Evolutionary conservation across 2,329 filamentous ascomycete species (phyloP).

Genomic region (Penicillium sp.): DNA sequence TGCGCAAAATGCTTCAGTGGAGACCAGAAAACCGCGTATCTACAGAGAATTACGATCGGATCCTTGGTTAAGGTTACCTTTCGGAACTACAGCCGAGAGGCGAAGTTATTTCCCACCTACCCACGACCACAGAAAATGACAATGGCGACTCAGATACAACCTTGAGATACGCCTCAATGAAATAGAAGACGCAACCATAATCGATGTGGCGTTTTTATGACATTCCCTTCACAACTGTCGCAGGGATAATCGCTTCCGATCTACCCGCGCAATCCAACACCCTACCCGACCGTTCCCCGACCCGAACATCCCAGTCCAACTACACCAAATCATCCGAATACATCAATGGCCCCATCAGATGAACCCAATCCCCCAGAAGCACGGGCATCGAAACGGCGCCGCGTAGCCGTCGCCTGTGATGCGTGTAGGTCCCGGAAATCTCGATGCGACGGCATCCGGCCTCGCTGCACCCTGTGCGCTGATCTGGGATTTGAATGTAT

Average conservation of each 20-base stretch:
- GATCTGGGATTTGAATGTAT: conserved; percentile 46
- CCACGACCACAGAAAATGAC: too few species aligned
- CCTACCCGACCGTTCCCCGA: neutral
- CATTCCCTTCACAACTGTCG: too few species aligned
- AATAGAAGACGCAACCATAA: too few species aligned
- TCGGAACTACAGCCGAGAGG: too few species aligned
- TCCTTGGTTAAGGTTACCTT: too few species aligned
- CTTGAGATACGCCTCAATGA: too few species aligned
- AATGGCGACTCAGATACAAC: too few species aligned
- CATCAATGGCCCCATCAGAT: conserved; percentile 5
- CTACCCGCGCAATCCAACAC: neutral
- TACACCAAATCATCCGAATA: neutral
- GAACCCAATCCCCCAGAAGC: conserved; percentile 1
- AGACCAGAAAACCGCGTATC: too few species aligned
- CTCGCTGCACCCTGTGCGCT: conserved; percentile 44
- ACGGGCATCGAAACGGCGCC: conserved; percentile 32
- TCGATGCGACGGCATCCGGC: conserved; percentile 46
- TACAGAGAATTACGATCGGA: too few species aligned
- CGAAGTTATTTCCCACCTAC: too few species aligned
- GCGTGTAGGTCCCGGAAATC: conserved; percentile 38
- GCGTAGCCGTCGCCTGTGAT: conserved; percentile 42
- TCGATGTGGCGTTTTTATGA: too few species aligned
- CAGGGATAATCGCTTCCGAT: neutral
- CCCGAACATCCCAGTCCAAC: neutral
- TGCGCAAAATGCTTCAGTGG: too few species aligned